These are phyloP conservation scores for Claviceps capensis DNA, from an alignment of 2,329 filamentous ascomycete genomes.

Conservation along the genomic window DNA sequence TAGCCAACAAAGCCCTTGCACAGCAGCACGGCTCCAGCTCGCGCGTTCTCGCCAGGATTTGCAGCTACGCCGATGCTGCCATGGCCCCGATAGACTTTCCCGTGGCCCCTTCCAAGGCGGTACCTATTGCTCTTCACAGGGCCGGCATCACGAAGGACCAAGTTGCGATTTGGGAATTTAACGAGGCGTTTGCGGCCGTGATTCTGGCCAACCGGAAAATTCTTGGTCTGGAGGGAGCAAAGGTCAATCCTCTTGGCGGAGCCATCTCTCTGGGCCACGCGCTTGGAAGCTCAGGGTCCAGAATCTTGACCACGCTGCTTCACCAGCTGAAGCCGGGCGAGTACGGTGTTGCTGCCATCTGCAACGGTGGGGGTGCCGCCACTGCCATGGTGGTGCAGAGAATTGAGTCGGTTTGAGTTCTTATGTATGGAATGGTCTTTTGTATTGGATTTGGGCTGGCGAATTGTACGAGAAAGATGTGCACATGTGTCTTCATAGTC, in stretches of 20 bases:
- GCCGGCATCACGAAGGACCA: conserved; percentile 86
- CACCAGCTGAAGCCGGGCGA: conserved; percentile 87
- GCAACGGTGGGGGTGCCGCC: conserved; percentile 89
- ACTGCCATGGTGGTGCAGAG: conserved; percentile 85
- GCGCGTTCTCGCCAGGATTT: conserved; percentile 75
- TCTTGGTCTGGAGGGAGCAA: conserved; percentile 63
- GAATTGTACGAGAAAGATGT: background rate
- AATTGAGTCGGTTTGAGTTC: conserved; percentile 41
- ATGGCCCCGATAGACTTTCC: conserved; percentile 90
- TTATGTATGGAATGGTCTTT: background rate
- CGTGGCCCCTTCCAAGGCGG: conserved; percentile 79
- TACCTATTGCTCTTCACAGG: conserved; percentile 75
- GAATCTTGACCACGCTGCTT: conserved; percentile 78
- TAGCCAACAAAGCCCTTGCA: conserved; percentile 70
- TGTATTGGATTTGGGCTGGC: background rate
- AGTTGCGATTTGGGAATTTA: conserved; percentile 94
- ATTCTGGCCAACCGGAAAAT: conserved; percentile 94
- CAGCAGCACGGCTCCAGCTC: conserved; percentile 65
- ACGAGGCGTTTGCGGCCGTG: conserved; percentile 92
- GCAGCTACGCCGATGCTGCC: conserved; percentile 77
- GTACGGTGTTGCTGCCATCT: conserved; percentile 91
- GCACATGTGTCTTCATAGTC: background rate
- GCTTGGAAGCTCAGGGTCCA: conserved; percentile 81
- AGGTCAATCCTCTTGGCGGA: conserved; percentile 78
- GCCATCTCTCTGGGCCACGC: conserved; percentile 89